phyloP scores from a whole-genome alignment of 768 basidiomycete species.

The Pleurotus ostreatus region DNA sequence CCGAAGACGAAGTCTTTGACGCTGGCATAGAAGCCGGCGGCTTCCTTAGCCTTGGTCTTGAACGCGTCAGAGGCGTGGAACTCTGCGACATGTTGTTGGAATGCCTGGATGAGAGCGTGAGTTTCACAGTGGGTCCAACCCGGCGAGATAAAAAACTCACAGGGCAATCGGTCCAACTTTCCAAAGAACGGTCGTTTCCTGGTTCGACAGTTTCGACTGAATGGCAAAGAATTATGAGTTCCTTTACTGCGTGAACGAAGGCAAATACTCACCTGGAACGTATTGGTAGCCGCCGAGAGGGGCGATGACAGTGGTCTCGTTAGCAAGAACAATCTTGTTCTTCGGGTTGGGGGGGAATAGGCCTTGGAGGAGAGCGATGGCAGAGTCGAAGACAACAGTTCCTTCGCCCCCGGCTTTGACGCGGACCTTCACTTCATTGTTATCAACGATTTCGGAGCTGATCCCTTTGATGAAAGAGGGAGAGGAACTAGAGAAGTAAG shows the following conservation, averaged over 20 bases:
- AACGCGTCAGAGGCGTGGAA: constrained; percentile 67
- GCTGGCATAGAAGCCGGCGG: constrained; percentile 61
- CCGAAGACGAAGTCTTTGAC: constrained; percentile 72
- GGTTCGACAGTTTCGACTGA: constrained; percentile 85
- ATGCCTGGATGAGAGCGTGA: constrained; percentile 37
- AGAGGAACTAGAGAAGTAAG: constrained; percentile 65
- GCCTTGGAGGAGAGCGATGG: constrained; percentile 81
- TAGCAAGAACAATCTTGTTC: constrained; percentile 74
- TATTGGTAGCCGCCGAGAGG: constrained; percentile 87
- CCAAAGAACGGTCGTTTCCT: constrained; percentile 75
- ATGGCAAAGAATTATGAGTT: neutral
- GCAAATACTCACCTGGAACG: constrained; percentile 53
- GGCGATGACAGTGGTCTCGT: constrained; percentile 65
- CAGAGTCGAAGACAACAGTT: constrained; percentile 82
- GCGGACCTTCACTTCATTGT: constrained; percentile 67
- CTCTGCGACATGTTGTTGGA: constrained; percentile 56
- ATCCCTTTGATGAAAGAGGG: constrained; percentile 67
- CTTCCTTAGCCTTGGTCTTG: constrained; percentile 53
- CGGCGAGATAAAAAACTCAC: constrained; percentile 21
- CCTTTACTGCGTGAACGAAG: neutral
- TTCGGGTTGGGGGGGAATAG: constrained; percentile 76
- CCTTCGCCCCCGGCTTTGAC: constrained; percentile 86
- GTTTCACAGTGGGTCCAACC: neutral
- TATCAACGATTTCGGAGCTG: constrained; percentile 65
- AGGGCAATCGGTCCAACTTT: constrained; percentile 68